These are phyloP conservation scores for Cytospora paraplurivora DNA, from an alignment of 2,329 filamentous ascomycete species.

Conservation along the genomic window DNA sequence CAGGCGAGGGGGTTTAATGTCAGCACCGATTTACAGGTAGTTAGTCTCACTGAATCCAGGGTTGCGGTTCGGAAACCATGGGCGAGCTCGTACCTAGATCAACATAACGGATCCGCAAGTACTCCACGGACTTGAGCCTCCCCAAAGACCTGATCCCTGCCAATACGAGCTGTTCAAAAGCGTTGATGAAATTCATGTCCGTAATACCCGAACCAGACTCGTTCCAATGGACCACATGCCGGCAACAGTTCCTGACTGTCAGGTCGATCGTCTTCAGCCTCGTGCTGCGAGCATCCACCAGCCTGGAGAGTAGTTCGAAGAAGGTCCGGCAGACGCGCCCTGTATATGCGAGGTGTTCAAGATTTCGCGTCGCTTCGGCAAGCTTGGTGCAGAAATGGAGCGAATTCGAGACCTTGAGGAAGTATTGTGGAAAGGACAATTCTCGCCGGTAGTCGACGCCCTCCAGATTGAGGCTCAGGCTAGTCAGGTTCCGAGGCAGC, in stretches of 20 bases:
- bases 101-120: slow-evolving; percentile 72
- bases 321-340: slow-evolving; percentile 71
- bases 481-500: slow-evolving; percentile 60
- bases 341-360: slow-evolving; percentile 72
- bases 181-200: slow-evolving; percentile 70
- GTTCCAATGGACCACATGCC: slow-evolving; percentile 55
- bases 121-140: slow-evolving; percentile 60
- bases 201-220: slow-evolving; percentile 71
- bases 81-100: slow-evolving; percentile 59
- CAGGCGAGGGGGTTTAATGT: neutral
- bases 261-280: slow-evolving; percentile 68
- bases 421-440: slow-evolving; percentile 60
- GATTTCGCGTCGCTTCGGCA: slow-evolving; percentile 59
- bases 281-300: slow-evolving; percentile 50
- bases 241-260: slow-evolving; percentile 74
- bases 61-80: neutral
- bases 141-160: slow-evolving; percentile 63
- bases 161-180: slow-evolving; percentile 70
- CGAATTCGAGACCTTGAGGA: slow-evolving; percentile 58
- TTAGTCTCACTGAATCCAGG: neutral
- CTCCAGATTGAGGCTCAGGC: slow-evolving; percentile 69
- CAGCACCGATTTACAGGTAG: neutral
- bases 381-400: slow-evolving; percentile 68
- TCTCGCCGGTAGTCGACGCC: slow-evolving; percentile 68
- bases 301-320: slow-evolving; percentile 60